Base-by-base conservation (phyloP, 2,329 filamentous ascomycete genomes). In the Fusarium algeriense region DNA sequence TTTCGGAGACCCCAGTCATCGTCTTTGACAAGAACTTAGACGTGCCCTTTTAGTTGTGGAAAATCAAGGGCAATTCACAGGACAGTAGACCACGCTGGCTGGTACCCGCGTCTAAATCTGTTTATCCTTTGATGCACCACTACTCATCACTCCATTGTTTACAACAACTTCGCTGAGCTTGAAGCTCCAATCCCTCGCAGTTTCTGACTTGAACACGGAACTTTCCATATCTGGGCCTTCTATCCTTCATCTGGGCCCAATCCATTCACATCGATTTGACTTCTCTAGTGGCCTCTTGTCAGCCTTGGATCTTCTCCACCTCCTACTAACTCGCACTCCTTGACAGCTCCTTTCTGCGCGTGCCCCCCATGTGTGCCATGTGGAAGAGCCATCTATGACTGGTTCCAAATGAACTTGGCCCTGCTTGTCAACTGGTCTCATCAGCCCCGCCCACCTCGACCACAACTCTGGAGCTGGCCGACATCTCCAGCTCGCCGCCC, bases 321-420 rank as follows among this genome's bases (percentile, higher is more conserved):
- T 58, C 32, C 45, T 60, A 53, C 67, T 75, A 59, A 69, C 53
- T 69, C 35, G 55, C 76, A 77, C 76, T 77, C 76, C 78, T 78
- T 75, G 77, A 77, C 78, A 71, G 63, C 79, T 80, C 78, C 78
- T 61, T 60, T 62, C 61, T 69, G 62, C 56, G 63, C 34, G 73
- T 72, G 67, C 70, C 70, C 70, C 68, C 73, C 73, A 73, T 69
- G 74, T 73, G 73, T 74, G 67, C 74, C 73, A 75, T 77, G 74
- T 77, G 76, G 74, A 70, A 77, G 71, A 75, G 71, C 71, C 68
- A 76, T 77, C 73, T 76, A 78, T 77, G 78, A 79, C 74, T 77
- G 80, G 81, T 79, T 78, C 80, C 82, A 82, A 81, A 85, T 84
- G 82, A 84, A 81, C 82, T 79, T 81, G 80, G 78, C 77, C 80